A percentile compares a stretch with the other conserved stretches of the same genome.
Evolutionary conservation across 176 grass and related monocot species (phyloP).

Genomic region (Oryza glumipatula): DNA sequence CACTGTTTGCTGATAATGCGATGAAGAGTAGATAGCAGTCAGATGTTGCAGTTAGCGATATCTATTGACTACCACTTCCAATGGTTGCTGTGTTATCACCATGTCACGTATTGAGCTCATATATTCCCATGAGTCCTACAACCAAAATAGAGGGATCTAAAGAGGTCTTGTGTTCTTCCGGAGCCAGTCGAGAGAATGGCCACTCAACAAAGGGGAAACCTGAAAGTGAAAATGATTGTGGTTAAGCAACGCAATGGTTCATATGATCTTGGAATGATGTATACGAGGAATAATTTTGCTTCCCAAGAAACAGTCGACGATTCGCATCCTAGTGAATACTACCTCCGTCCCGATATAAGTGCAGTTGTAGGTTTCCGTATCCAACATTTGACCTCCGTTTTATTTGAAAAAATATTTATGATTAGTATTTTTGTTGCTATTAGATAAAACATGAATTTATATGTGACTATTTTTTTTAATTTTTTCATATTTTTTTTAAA

Average conservation of each 20-base stretch:
- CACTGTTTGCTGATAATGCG: background rate
- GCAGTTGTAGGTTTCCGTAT: no score
- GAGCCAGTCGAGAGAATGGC: constrained; percentile 71
- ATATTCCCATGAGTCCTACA: background rate
- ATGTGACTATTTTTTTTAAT: no score
- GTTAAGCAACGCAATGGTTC: background rate
- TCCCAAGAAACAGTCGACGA: background rate
- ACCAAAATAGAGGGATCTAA: background rate
- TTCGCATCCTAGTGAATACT: background rate
- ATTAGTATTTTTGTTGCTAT: no score
- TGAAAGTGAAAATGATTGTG: constrained; percentile 43
- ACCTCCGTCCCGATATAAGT: no score
- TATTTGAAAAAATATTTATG: no score
- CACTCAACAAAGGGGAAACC: constrained; percentile 78
- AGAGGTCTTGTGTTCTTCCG: constrained; percentile 81
- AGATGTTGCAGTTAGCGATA: background rate
- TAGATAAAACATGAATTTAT: no score
- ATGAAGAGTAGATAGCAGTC: background rate
- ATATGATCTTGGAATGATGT: background rate
- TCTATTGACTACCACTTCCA: background rate
- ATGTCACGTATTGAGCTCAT: background rate
- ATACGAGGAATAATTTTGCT: constrained; percentile 6
- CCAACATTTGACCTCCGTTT: no score
- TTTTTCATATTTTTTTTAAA: no score
- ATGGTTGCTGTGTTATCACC: background rate